Evolutionary conservation across 2,329 filamentous ascomycete species (phyloP).

Genomic region (Paecilomyces niveus): DNA sequence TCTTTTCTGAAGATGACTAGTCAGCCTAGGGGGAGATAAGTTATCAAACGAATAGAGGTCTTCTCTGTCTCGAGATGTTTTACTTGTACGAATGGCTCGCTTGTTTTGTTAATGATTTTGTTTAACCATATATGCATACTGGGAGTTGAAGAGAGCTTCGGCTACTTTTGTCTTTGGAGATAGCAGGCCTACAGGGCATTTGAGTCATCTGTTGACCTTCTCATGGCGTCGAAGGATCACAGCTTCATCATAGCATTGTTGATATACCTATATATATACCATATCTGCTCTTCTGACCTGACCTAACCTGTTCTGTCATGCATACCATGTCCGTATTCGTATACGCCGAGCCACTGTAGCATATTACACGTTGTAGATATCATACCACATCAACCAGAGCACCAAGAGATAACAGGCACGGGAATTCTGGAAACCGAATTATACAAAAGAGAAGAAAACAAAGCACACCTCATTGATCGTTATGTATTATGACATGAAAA

Average conservation of each 20-base stretch:
- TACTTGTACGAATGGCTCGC: background rate
- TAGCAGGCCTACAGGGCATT: background rate
- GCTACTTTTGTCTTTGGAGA: background rate
- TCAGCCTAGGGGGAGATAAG: too few species aligned
- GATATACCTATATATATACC: background rate
- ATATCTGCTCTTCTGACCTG: background rate
- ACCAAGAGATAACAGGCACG: too few species aligned
- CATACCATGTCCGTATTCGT: background rate
- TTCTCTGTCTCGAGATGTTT: too few species aligned
- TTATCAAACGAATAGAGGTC: too few species aligned
- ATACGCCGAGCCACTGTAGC: background rate
- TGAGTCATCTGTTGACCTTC: background rate
- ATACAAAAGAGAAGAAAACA: too few species aligned
- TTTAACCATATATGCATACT: background rate
- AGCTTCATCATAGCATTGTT: background rate
- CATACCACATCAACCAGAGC: too few species aligned
- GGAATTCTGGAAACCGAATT: too few species aligned
- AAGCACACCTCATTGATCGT: too few species aligned
- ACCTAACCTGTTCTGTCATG: background rate
- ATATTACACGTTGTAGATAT: background rate
- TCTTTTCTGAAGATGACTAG: constrained; percentile 6
- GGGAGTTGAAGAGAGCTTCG: background rate
- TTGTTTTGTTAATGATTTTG: background rate
- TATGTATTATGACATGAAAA: background rate
- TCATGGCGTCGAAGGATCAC: background rate